Conservation (phyloP, 441 rosid genomes). For the Croton setiger region DNA sequence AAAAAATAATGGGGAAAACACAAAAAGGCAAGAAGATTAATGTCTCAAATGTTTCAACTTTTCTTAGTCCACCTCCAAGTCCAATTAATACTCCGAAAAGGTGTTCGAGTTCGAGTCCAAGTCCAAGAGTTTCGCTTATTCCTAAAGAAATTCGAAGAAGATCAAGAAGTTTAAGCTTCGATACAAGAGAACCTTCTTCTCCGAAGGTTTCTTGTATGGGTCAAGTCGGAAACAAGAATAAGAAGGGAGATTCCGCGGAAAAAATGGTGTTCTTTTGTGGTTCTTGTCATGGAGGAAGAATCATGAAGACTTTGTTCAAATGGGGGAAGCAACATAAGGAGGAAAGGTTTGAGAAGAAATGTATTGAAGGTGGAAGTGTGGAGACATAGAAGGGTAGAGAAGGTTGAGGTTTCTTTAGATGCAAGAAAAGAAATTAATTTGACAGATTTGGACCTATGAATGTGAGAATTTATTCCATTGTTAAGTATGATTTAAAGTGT, state of each 20-base stretch:
- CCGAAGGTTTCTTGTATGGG: constrained; percentile 50
- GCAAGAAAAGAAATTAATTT: no score
- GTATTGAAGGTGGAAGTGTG: no score
- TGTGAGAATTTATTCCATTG: no score
- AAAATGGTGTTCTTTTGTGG: not conserved
- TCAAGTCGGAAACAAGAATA: constrained; percentile 27
- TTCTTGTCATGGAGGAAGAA: constrained; percentile 12
- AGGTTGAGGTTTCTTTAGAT: no score
- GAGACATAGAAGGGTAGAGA: no score
- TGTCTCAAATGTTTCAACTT: constrained; percentile 9
- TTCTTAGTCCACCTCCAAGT: constrained; percentile 36
- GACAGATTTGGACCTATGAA: no score
- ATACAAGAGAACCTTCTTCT: constrained; percentile 38
- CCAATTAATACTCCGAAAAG: constrained; percentile 21
- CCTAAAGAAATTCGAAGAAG: constrained; percentile 33
- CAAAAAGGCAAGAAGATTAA: not conserved
- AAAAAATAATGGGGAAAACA: constrained; percentile 8
- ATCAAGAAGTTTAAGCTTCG: constrained; percentile 32
- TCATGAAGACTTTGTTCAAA: constrained; percentile 6
- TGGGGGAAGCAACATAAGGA: constrained; percentile 13
- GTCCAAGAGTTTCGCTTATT: constrained; percentile 25
- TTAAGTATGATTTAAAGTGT: no score
- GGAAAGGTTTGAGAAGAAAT: no score
- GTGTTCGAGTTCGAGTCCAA: not conserved
- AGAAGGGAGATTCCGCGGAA: constrained; percentile 12